These are phyloP conservation scores for Yamadazyma triangularis DNA, from an alignment of 1,139 yeast species.

Conservation along the genomic window DNA sequence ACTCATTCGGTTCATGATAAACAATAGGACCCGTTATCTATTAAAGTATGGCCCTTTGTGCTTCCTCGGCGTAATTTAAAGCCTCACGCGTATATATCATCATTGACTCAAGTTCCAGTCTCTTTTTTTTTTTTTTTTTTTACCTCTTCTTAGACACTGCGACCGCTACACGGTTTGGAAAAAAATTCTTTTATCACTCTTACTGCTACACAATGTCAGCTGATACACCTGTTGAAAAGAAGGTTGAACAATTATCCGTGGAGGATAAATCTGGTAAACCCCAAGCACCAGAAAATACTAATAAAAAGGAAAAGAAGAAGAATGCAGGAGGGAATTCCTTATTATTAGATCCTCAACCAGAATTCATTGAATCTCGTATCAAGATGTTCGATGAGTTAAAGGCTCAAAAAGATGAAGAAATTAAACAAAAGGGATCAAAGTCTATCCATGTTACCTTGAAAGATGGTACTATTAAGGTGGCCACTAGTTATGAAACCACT, in stretches of 20 bases:
- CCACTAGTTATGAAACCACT: constrained; percentile 82
- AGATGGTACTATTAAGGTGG: constrained; percentile 79
- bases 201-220: no score
- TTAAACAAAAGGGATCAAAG: constrained; percentile 53
- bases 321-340: constrained; percentile 31
- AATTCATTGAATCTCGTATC: constrained; percentile 74
- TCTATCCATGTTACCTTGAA: constrained; percentile 78
- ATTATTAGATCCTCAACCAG: constrained; percentile 72
- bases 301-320: constrained; percentile 25
- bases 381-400: constrained; percentile 76
- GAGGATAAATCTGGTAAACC: constrained; percentile 17
- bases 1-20: no score
- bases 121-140: no score
- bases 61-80: no score
- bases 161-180: no score
- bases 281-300: constrained; percentile 6
- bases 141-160: no score
- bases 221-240: constrained; percentile 10
- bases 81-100: no score
- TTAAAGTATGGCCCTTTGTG: no score
- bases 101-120: no score
- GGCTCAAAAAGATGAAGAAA: constrained; percentile 68
- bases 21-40: no score
- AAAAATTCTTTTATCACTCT: no score
- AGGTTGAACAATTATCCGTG: constrained; percentile 32